Conservation (phyloP, 2,329 filamentous ascomycete genomes). For the Ceratocystis albifundus region DNA sequence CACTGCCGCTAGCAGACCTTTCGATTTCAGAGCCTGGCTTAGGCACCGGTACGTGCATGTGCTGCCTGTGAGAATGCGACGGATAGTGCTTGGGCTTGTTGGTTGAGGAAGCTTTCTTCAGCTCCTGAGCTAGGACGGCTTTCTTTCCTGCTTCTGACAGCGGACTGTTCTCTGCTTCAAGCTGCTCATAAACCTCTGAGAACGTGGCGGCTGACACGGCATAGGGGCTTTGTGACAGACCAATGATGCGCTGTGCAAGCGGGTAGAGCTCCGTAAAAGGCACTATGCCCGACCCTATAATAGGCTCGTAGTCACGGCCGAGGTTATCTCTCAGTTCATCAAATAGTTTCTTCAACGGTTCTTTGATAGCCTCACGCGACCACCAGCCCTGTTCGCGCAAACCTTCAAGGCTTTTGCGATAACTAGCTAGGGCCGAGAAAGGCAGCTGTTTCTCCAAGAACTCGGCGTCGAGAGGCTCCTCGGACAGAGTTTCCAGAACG, state of each 20-base stretch:
- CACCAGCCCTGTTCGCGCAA: constrained; percentile 20
- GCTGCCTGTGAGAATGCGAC: constrained; percentile 12
- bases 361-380: constrained; percentile 22
- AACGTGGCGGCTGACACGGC: constrained; percentile 15
- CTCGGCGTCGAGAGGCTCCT: constrained; percentile 26
- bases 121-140: constrained; percentile 5
- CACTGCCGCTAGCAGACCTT: not conserved
- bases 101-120: not conserved
- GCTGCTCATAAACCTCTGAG: constrained; percentile 13
- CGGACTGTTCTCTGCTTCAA: constrained; percentile 12
- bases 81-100: constrained; percentile 10
- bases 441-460: constrained; percentile 27
- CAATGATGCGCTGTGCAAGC: constrained; percentile 20
- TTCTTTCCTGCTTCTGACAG: constrained; percentile 22
- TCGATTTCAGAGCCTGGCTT: constrained; percentile 7
- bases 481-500: constrained; percentile 13
- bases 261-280: constrained; percentile 22
- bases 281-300: constrained; percentile 29
- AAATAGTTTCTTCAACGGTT: constrained; percentile 22
- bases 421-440: constrained; percentile 18
- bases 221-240: constrained; percentile 18
- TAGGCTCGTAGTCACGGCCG: constrained; percentile 22
- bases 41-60: constrained; percentile 16
- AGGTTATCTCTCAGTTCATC: constrained; percentile 19
- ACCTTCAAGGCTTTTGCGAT: constrained; percentile 1